Evolutionary conservation across 805 yeast species (phyloP).

Genomic region (Zygosaccharomyces kombuchaensis): DNA sequence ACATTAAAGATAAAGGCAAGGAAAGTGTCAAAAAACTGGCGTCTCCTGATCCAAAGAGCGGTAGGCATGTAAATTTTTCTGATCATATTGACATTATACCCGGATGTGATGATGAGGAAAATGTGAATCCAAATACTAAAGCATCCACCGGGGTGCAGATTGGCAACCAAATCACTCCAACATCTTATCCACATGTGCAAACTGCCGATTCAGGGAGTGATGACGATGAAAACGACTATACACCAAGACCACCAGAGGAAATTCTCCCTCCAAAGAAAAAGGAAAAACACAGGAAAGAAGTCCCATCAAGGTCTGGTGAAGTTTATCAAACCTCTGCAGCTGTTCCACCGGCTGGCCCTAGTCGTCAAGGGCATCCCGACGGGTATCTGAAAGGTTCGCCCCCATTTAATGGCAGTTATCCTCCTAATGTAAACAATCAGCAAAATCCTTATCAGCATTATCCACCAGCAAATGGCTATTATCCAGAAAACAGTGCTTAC

Average conservation of each 20-base stretch:
- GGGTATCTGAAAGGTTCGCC: neutral
- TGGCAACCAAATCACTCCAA: neutral
- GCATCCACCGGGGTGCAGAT: neutral
- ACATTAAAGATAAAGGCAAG: slow-evolving; percentile 16
- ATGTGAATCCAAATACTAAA: neutral
- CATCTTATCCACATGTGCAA: slow-evolving; percentile 1
- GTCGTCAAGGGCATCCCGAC: neutral
- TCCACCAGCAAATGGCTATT: neutral
- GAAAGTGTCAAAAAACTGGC: slow-evolving; percentile 7
- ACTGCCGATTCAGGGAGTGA: neutral
- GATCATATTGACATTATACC: slow-evolving; percentile 19
- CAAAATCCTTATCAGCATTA: neutral
- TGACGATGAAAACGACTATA: slow-evolving; percentile 17
- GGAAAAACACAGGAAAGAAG: neutral
- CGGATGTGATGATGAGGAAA: neutral
- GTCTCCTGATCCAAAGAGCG: slow-evolving; percentile 1
- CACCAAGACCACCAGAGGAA: slow-evolving; percentile 7
- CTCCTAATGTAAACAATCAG: neutral
- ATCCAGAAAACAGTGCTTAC: neutral
- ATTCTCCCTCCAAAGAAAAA: neutral
- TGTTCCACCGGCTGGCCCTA: neutral
- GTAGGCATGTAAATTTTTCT: slow-evolving; percentile 23
- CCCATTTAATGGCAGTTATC: neutral
- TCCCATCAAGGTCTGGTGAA: neutral
- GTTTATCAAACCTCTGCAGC: neutral